Base-by-base conservation (phyloP, 2,329 filamentous ascomycete species). In the Penicillium paneum region DNA sequence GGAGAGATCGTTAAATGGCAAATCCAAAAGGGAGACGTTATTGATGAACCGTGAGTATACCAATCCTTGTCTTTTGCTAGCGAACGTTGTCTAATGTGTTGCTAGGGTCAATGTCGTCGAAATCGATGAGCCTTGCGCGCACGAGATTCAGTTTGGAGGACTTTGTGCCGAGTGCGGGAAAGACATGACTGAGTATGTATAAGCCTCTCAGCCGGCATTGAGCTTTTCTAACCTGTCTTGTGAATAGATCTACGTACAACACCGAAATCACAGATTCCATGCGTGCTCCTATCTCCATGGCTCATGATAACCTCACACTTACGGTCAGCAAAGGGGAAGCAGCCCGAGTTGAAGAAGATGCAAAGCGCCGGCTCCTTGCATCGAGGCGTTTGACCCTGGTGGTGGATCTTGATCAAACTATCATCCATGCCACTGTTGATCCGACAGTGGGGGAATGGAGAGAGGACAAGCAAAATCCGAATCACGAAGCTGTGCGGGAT, bases 351-450 rank as follows among this genome's bases (percentile, higher is more conserved):
- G 93, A 97, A 74, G 86, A 92, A 69, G 89, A 96, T 64, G 83
- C 91, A 13, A 96, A 97, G 77, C 83, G 86, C 57, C 86, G 93
- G 19, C 79, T 99, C 39, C 79, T 99, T 40, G 81, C 86, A 55
- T 84, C 88, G 58, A 85, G 88, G 63, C 96, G 96, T 76, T 82
- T 99, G 41, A 96, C 90, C 42, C 81, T 99, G 41, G 94, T 99
- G 26, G 94, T 99, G 64, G 94, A 99, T 79, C 80, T 99, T 51
- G 94, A 99, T 71, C 93, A 97, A 78, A 99, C 94, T 54, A 94
- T 99, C 67, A 99, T 99, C 63, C 94, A 99, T 73, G 94, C 94
- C 26, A 96, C 91, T 58, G 95, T 97, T 67, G 94, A 99, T 64
- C 93, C 92, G 7, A 99, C 94, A 0, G 87, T 99, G 51, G 91